Evolutionary conservation across 371 early-diverging fungal species (phyloP).

Genomic region (Chytridium lagenaria): DNA sequence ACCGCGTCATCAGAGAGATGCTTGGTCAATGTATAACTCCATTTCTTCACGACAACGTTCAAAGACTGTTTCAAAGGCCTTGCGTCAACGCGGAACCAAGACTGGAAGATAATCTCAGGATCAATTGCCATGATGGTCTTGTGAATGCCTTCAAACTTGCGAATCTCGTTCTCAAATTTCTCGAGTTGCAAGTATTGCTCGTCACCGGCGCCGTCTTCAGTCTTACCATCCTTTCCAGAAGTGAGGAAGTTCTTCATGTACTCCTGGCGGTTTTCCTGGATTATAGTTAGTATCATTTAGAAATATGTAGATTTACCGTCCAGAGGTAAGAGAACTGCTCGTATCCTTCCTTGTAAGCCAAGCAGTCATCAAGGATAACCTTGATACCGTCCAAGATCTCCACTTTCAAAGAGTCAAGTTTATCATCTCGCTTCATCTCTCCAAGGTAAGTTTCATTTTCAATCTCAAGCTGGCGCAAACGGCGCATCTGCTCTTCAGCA

Average conservation of each 20-base stretch:
- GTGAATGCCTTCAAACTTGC: conserved; percentile 66
- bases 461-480: conserved; percentile 33
- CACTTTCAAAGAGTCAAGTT: conserved; percentile 41
- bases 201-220: conserved; percentile 32
- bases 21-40: conserved; percentile 68
- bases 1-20: conserved; percentile 63
- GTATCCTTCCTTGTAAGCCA: conserved; percentile 57
- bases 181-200: conserved; percentile 55
- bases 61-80: conserved; percentile 65
- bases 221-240: conserved; percentile 32
- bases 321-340: conserved; percentile 67
- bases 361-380: conserved; percentile 56
- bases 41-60: conserved; percentile 68
- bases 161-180: conserved; percentile 64
- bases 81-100: conserved; percentile 68
- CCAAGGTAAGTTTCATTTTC: conserved; percentile 60
- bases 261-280: conserved; percentile 63
- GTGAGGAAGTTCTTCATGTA: conserved; percentile 64
- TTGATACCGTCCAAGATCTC: conserved; percentile 49
- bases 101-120: conserved; percentile 60
- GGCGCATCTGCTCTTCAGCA: conserved; percentile 28
- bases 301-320: conserved; percentile 45
- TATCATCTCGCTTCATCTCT: conserved; percentile 57
- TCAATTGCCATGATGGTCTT: conserved; percentile 67
- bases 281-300: not conserved